Evolutionary conservation across 495 filamentous ascomycete genomes (phyloP).

Genomic region (Pyronema domesticum): DNA sequence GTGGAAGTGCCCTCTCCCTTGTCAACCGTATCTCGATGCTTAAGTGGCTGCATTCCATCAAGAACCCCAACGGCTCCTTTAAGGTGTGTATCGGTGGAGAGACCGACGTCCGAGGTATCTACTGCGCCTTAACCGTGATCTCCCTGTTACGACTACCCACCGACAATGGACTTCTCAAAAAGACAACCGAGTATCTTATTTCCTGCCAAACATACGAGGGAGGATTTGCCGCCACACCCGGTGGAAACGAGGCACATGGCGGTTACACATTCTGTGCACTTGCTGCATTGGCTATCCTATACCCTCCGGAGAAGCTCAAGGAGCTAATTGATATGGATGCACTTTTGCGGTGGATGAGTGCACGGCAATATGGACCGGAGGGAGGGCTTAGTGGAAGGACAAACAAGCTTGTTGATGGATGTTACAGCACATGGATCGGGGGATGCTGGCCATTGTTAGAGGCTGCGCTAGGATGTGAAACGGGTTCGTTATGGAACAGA

Average conservation of each 20-base stretch:
- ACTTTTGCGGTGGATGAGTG: conserved; percentile 70
- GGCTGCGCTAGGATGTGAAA: conserved; percentile 37
- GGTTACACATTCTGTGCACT: conserved; percentile 93
- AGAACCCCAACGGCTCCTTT: conserved; percentile 72
- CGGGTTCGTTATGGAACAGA: conserved; percentile 46
- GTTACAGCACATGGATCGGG: conserved; percentile 95
- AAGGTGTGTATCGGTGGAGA: conserved; percentile 64
- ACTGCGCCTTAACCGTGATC: conserved; percentile 70
- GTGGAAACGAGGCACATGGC: conserved; percentile 70
- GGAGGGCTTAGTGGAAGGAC: conserved; percentile 82
- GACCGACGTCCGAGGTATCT: conserved; percentile 85
- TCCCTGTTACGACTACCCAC: conserved; percentile 68
- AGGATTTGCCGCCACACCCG: conserved; percentile 67
- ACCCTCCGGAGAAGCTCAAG: conserved; percentile 50
- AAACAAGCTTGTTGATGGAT: conserved; percentile 97
- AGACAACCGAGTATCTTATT: conserved; percentile 60
- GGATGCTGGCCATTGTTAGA: conserved; percentile 82
- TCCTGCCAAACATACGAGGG: conserved; percentile 89
- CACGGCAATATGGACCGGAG: conserved; percentile 78
- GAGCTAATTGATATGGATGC: conserved; percentile 59
- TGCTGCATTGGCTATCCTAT: conserved; percentile 68
- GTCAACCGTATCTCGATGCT: conserved; percentile 74
- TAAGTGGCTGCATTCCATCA: conserved; percentile 69
- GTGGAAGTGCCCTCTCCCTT: conserved; percentile 49
- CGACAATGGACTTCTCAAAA: conserved; percentile 35